Conservation (phyloP, 805 yeast genomes). For the Yamadazyma paraphyllophila region DNA sequence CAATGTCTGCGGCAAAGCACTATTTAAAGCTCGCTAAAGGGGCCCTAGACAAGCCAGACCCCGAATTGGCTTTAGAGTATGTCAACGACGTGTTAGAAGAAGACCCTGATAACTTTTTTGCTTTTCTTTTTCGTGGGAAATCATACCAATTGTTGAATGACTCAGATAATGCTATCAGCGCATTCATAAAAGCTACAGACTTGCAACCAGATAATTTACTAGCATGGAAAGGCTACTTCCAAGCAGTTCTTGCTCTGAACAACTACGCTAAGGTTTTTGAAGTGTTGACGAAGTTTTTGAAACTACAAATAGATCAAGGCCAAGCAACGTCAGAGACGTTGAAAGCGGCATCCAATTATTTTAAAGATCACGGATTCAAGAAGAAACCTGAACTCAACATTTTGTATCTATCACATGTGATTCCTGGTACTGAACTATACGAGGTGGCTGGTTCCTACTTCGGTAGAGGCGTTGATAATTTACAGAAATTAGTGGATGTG, state of each 20-base stretch:
- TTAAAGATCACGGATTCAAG: constrained; percentile 34
- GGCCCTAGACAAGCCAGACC: constrained; percentile 55
- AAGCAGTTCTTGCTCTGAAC: constrained; percentile 36
- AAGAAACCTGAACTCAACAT: constrained; percentile 37
- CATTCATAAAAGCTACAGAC: constrained; percentile 50
- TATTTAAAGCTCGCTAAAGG: constrained; percentile 39
- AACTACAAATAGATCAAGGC: constrained; percentile 41
- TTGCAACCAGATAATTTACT: constrained; percentile 50
- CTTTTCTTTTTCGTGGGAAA: constrained; percentile 70
- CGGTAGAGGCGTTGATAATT: constrained; percentile 47
- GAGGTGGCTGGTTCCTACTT: constrained; percentile 45
- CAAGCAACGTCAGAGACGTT: constrained; percentile 48
- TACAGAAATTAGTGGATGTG: constrained; percentile 43
- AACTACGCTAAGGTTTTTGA: constrained; percentile 47
- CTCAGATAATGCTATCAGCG: constrained; percentile 34
- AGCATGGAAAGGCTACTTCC: constrained; percentile 82
- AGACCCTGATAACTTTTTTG: constrained; percentile 62
- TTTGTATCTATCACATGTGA: constrained; percentile 46
- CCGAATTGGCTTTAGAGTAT: constrained; percentile 57
- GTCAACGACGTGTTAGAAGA: constrained; percentile 53
- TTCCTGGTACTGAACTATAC: constrained; percentile 58
- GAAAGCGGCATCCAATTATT: constrained; percentile 46
- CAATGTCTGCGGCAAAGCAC: constrained; percentile 22
- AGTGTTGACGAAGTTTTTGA: constrained; percentile 44
- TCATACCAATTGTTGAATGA: constrained; percentile 50